Evolutionary conservation across 1,284 basidiomycete genomes (phyloP), one percentile per base, ranked within the genome.

Genomic region (Pulchroboletus neoregius): DNA sequence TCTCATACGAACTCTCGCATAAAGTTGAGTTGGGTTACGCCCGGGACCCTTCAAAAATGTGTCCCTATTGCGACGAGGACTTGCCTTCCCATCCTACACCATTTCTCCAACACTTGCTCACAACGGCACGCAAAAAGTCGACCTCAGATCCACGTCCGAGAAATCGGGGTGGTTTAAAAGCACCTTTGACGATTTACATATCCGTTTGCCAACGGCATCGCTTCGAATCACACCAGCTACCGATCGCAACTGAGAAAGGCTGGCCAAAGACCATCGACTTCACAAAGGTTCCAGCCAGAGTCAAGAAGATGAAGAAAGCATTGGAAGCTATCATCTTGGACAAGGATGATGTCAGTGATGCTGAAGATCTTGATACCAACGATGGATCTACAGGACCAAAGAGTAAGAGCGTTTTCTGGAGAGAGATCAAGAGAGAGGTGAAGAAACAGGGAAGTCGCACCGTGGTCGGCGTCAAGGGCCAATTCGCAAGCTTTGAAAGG

Each of bases 241-340:
- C 88, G 0, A 73, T 80, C 50, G 88, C 87, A 8, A 71, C 78
- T 39, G 62, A 65, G 23, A 76, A 76, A 37, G 84, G 86, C 5
- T 91, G 88, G 88, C 89, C 88, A 0, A 81, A 78, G 55, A 58
- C 60, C 4, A 87, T 91, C 24, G 72, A 87, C 45, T 91, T 87
- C 70, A 60, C 68, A 22, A 60, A 58, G 27, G 65, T 91, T 12
- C 71, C 73, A 6, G 60, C 52, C 5, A 72, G 87, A 18, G 72
- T 90, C 23, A 60, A 68, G 50, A 67, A 59, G 28, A 73, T 85
- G 68, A 69, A 71, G 48, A 48, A 56, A 0, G 55, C 60, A 3
- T 58, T 89, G n/a, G 58, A 72, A 49, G 68, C 58, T 1, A 70
- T 89, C 18, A 71, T 86, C 13, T 58, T 71, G 12, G 75, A 83